Evolutionary conservation across 1,284 basidiomycete genomes (phyloP).

Genomic region (Pisolithus thermaeus): DNA sequence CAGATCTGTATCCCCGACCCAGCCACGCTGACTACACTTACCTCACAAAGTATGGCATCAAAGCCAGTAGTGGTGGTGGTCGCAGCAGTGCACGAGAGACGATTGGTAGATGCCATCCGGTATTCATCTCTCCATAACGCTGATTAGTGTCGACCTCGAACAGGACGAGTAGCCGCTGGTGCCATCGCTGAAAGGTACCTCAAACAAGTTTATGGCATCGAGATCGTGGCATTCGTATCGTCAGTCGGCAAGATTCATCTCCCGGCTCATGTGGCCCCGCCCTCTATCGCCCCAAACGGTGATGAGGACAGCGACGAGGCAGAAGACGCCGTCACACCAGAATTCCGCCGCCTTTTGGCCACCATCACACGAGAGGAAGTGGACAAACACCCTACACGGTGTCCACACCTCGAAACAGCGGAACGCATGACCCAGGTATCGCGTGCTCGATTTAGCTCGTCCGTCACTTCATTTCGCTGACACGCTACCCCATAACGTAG

Average conservation of each 20-base stretch:
- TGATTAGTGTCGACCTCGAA: not conserved
- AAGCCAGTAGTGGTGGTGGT: slow-evolving; percentile 95
- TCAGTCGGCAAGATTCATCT: slow-evolving; percentile 93
- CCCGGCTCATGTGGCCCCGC: slow-evolving; percentile 44
- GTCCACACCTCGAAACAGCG: slow-evolving; percentile 85
- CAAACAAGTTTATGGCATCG: slow-evolving; percentile 81
- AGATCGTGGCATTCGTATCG: slow-evolving; percentile 96
- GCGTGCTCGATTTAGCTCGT: slow-evolving; percentile 10
- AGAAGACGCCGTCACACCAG: slow-evolving; percentile 76
- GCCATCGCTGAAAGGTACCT: slow-evolving; percentile 98
- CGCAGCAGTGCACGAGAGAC: slow-evolving; percentile 95
- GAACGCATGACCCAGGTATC: slow-evolving; percentile 84
- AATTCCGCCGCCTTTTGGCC: slow-evolving; percentile 78
- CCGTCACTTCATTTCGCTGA: slow-evolving; percentile 5
- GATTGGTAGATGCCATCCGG: slow-evolving; percentile 55
- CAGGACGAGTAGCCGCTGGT: slow-evolving; percentile 94
- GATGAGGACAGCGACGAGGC: slow-evolving; percentile 64
- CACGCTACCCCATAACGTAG: slow-evolving; percentile 34
- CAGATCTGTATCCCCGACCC: slow-evolving; percentile 94
- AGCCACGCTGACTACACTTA: slow-evolving; percentile 99
- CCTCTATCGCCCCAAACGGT: slow-evolving; percentile 34
- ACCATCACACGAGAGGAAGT: slow-evolving; percentile 85
- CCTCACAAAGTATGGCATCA: slow-evolving; percentile 95
- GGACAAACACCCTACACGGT: slow-evolving; percentile 84
- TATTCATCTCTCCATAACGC: slow-evolving; percentile 2